Base-by-base conservation (phyloP, 2,329 filamentous ascomycete genomes). In the Aureobasidium sp. region DNA sequence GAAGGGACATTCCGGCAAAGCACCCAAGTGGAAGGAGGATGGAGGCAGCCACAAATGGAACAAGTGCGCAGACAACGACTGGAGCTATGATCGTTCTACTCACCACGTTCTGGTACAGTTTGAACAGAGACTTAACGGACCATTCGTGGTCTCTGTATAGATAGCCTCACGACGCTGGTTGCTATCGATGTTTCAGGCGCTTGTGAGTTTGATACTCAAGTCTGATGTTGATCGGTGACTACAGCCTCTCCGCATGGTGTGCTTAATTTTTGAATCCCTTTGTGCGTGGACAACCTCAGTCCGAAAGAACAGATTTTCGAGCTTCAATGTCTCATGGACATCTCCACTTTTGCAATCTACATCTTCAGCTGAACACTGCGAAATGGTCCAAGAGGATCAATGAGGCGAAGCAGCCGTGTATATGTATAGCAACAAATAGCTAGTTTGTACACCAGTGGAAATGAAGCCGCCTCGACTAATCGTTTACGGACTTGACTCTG, bases 361-460 rank as follows among this genome's bases (percentile, higher is more conserved):
- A 22, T 45, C 27, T 34, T 4, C 27, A 34, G 41, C 41, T 45
- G 41, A 30, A 34, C 14, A 32, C 41, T 11, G 6, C 41, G 17
- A 4, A 11, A 6, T 24, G 17, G 11, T n/a, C 7, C 41, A 29
- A 8, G 22, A 19, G 12, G 6, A 32, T 14, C 29, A 34, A 22
- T 1, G 29, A 22, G 27, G 41, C 41, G 27, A 14, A 45, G 41
- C 17, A 45, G n/a, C 12, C 7, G 17, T 34, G 19, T 34, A 22
- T 14, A 34, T 32, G 41, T 45, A 45, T 45, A 45, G 41, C 29
- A 45, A 45, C n/a, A 29, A 45, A 27, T 45, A 45, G 29, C 41
- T 45, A 45, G 29, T 19, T 34, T 34, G 11, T 22, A 16, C 19
- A 32, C 17, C 38, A 34, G 41, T 45, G 41, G 41, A 45, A 45